These are phyloP conservation scores for Aspergillus vadensis DNA, from an alignment of 2,329 filamentous ascomycete genomes.

Conservation along the genomic window DNA sequence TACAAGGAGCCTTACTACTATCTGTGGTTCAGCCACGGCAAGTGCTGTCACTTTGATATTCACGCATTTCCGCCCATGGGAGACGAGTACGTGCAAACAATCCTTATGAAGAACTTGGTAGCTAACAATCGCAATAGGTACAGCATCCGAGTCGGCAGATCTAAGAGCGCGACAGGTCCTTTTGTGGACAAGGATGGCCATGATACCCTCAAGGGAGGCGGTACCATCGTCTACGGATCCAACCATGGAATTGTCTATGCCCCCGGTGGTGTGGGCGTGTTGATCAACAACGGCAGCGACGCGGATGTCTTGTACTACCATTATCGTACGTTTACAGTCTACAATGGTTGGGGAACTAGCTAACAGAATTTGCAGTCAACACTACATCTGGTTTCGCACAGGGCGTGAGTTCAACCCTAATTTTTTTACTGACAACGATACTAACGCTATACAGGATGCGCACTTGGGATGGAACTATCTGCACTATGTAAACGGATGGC, in stretches of 20 bases:
- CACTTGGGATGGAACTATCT: slow-evolving; percentile 42
- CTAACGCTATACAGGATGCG: slow-evolving; percentile 31
- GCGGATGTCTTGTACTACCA: slow-evolving; percentile 45
- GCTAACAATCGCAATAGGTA: slow-evolving; percentile 25
- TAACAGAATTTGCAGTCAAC: slow-evolving; percentile 28
- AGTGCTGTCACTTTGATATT: slow-evolving; percentile 37
- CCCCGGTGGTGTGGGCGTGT: slow-evolving; percentile 40
- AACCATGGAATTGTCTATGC: slow-evolving; percentile 44
- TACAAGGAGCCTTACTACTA: slow-evolving; percentile 42
- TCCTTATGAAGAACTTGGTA: background rate
- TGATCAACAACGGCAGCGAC: slow-evolving; percentile 26
- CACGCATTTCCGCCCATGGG: slow-evolving; percentile 30
- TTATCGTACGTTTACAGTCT: slow-evolving; percentile 30
- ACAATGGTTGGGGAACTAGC: background rate
- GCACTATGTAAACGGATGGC: slow-evolving; percentile 43
- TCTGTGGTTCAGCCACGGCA: slow-evolving; percentile 42
- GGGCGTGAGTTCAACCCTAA: slow-evolving; percentile 22
- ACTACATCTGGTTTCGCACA: slow-evolving; percentile 33
- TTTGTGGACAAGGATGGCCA: slow-evolving; percentile 36
- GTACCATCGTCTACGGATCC: slow-evolving; percentile 39
- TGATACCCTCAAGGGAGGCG: slow-evolving; percentile 35
- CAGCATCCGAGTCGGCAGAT: slow-evolving; percentile 41
- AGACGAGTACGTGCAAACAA: slow-evolving; percentile 30
- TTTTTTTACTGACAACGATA: too few relatives aligned
- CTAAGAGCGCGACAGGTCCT: slow-evolving; percentile 34